These are phyloP conservation scores for Neocucurbitaria cava DNA, from an alignment of 2,329 filamentous ascomycete species.

Conservation along the genomic window DNA sequence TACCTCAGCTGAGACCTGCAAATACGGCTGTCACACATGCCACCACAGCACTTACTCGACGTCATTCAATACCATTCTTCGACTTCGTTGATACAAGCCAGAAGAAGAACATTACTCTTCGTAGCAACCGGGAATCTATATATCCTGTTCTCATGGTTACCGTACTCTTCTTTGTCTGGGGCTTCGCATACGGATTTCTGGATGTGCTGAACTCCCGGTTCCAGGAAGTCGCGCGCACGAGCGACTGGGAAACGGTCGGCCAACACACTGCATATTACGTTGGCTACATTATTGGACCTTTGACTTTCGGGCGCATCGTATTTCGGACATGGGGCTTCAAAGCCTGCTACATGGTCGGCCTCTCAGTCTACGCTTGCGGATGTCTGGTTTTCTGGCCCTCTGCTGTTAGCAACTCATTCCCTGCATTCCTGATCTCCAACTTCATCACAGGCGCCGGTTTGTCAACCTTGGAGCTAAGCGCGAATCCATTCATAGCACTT, in stretches of 20 bases:
- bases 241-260: constrained; percentile 67
- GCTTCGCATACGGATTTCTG: constrained; percentile 85
- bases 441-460: constrained; percentile 68
- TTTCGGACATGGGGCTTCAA: constrained; percentile 69
- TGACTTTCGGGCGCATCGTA: constrained; percentile 68
- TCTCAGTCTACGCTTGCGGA: constrained; percentile 68
- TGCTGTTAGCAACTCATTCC: constrained; percentile 66
- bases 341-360: constrained; percentile 65
- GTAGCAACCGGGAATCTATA: constrained; percentile 68
- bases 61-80: constrained; percentile 64
- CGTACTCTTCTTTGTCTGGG: constrained; percentile 87
- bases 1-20: constrained; percentile 45
- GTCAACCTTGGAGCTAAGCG: constrained; percentile 65
- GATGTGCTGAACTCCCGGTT: constrained; percentile 80
- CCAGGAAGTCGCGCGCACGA: constrained; percentile 67
- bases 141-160: constrained; percentile 78
- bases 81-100: constrained; percentile 74
- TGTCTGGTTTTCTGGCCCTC: constrained; percentile 70
- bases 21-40: constrained; percentile 42
- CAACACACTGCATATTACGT: constrained; percentile 75
- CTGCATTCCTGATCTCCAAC: constrained; percentile 67
- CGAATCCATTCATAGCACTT: constrained; percentile 68
- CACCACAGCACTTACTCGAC: constrained; percentile 31
- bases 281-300: constrained; percentile 73
- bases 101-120: constrained; percentile 74